These are phyloP conservation scores for Musa balbisiana DNA, from an alignment of 202 grass and related monocot species.

Conservation along the genomic window DNA sequence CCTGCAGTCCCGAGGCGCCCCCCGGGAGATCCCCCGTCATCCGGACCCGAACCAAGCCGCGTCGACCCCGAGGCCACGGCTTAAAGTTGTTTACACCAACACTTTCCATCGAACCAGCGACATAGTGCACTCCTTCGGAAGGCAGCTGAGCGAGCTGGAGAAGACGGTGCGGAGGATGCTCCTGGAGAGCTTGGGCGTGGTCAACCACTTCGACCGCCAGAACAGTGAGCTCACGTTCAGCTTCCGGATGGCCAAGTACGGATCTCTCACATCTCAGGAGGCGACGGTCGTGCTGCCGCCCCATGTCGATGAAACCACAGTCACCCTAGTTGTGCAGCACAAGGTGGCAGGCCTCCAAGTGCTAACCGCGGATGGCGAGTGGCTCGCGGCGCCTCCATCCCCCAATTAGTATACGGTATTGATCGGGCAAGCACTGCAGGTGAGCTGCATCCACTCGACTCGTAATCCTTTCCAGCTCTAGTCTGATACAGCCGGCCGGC, in stretches of 20 bases:
- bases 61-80: too few relatives aligned
- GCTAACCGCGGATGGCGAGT: conserved; percentile 29
- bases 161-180: conserved; percentile 41
- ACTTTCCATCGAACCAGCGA: not conserved
- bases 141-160: conserved; percentile 26
- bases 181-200: conserved; percentile 42
- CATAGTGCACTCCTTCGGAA: not conserved
- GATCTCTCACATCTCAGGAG: conserved; percentile 16
- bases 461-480: not conserved
- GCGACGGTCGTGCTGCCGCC: conserved; percentile 23
- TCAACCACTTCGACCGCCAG: conserved; percentile 22
- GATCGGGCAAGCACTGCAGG: conserved; percentile 32
- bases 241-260: conserved; percentile 45
- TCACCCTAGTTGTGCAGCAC: conserved; percentile 44
- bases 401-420: conserved; percentile 30
- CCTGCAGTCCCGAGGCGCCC: too few relatives aligned
- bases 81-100: too few relatives aligned
- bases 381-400: conserved; percentile 19
- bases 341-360: conserved; percentile 43
- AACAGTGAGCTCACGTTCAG: conserved; percentile 19
- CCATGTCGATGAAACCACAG: conserved; percentile 43
- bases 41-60: too few relatives aligned
- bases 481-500: not conserved
- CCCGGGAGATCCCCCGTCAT: too few relatives aligned
- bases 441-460: conserved; percentile 8